Evolutionary conservation across 73 alveolate genomes (phyloP).

Genomic region (Urostyla sp.): DNA sequence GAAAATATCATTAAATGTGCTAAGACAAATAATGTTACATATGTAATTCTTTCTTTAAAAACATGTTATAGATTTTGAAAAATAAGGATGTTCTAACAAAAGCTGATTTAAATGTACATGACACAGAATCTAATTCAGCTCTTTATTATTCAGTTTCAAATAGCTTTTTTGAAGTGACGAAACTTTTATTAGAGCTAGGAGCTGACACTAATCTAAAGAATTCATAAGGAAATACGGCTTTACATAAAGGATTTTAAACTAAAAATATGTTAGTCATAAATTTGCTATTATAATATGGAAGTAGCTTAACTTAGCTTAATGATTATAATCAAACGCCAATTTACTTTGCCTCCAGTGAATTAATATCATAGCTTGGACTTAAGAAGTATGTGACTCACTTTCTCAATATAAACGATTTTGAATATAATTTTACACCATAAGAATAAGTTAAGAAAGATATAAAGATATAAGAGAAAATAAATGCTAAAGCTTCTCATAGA

Average conservation of each 20-base stretch:
- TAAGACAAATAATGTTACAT: constrained; percentile 31
- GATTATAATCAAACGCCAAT: constrained; percentile 12
- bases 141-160: constrained; percentile 34
- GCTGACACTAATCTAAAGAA: constrained; percentile 7
- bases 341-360: neutral
- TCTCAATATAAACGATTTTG: constrained; percentile 31
- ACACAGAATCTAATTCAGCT: constrained; percentile 6
- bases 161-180: constrained; percentile 18
- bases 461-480: constrained; percentile 7
- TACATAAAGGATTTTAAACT: constrained; percentile 22
- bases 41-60: neutral
- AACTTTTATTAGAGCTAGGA: constrained; percentile 10
- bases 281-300: constrained; percentile 7
- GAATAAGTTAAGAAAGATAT: constrained; percentile 40
- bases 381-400: constrained; percentile 30
- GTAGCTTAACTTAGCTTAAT: neutral
- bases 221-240: constrained; percentile 23
- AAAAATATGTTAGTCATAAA: constrained; percentile 21
- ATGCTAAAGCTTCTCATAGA: constrained; percentile 18
- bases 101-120: constrained; percentile 6
- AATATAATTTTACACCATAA: neutral
- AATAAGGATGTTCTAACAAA: constrained; percentile 1
- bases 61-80: constrained; percentile 8
- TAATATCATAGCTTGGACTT: constrained; percentile 12
- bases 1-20: constrained; percentile 37